Percentiles rank a stretch among this genome's conserved stretches.
Evolutionary conservation across 1,284 basidiomycete genomes (phyloP).

Genomic region (Hymenochaete sp.): DNA sequence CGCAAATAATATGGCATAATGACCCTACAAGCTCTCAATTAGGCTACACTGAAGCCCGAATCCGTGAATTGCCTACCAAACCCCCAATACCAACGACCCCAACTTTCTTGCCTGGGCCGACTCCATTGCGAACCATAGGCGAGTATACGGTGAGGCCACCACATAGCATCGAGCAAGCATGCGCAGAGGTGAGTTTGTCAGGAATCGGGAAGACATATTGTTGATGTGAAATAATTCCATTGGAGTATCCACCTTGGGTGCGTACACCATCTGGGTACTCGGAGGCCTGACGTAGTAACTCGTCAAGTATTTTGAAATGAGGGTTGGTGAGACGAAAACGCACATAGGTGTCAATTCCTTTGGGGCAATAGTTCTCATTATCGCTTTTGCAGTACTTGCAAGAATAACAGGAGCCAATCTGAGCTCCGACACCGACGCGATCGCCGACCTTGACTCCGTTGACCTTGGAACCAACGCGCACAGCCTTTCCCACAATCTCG

Average conservation of each 20-base stretch:
- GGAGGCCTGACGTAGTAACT: conserved; percentile 27
- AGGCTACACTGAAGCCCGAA: neutral
- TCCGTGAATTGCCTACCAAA: conserved; percentile 13
- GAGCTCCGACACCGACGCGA: conserved; percentile 59
- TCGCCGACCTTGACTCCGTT: conserved; percentile 51
- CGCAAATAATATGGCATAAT: conserved; percentile 41
- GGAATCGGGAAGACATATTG: conserved; percentile 67
- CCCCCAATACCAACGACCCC: conserved; percentile 62
- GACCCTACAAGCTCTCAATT: conserved; percentile 32
- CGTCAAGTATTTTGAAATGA: conserved; percentile 20
- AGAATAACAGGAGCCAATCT: conserved; percentile 42
- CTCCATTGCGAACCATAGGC: conserved; percentile 52
- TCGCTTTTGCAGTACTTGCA: conserved; percentile 47
- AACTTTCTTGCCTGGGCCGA: conserved; percentile 57
- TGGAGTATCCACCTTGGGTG: conserved; percentile 56
- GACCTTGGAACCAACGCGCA: conserved; percentile 45
- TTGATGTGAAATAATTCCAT: conserved; percentile 56
- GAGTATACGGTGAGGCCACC: conserved; percentile 62
- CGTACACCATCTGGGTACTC: conserved; percentile 46
- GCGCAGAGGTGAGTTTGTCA: conserved; percentile 42
- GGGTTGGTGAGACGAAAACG: conserved; percentile 7
- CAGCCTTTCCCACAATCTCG: conserved; percentile 55
- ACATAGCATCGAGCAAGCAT: conserved; percentile 49
- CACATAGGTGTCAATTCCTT: conserved; percentile 28
- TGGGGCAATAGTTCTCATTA: conserved; percentile 46